These are phyloP conservation scores for Solidago caesia DNA, from an alignment of 129 eudicot genomes.

Conservation along the genomic window DNA sequence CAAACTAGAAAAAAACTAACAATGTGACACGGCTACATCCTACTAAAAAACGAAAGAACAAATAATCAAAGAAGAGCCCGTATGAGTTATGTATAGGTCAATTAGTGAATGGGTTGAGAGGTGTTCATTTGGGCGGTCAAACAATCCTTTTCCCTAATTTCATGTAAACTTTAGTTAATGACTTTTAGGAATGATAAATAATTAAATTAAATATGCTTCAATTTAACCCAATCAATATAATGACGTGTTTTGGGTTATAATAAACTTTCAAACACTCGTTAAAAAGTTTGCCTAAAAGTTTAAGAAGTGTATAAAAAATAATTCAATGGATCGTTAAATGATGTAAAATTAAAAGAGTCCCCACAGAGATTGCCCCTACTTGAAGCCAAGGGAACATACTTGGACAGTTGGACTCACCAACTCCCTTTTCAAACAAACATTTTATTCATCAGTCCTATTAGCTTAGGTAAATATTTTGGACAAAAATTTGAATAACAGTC, in stretches of 20 bases:
- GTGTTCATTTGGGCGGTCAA: neutral
- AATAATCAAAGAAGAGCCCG: too few relatives aligned
- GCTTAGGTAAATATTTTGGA: neutral
- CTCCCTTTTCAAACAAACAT: constrained; percentile 20
- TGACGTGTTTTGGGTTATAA: neutral
- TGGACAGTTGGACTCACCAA: constrained; percentile 25
- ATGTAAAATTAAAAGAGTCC: neutral
- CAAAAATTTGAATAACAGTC: too few relatives aligned
- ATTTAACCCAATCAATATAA: neutral
- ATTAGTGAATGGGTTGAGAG: neutral
- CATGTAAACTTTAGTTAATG: neutral
- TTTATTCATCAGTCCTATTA: neutral
- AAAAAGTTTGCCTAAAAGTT: too few relatives aligned
- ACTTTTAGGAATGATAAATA: neutral
- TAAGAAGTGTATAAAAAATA: too few relatives aligned
- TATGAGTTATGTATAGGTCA: neutral
- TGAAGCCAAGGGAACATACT: constrained; percentile 42
- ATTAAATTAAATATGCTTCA: neutral
- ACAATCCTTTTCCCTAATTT: neutral
- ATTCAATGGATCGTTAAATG: constrained; percentile 1
- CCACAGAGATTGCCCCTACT: constrained; percentile 38
- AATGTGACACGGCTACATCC: too few relatives aligned
- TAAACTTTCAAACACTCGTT: neutral
- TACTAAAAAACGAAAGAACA: too few relatives aligned
- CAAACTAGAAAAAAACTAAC: too few relatives aligned